These are phyloP conservation scores for Hypoxylon perforatum DNA, from an alignment of 495 filamentous ascomycete genomes.

Conservation along the genomic window DNA sequence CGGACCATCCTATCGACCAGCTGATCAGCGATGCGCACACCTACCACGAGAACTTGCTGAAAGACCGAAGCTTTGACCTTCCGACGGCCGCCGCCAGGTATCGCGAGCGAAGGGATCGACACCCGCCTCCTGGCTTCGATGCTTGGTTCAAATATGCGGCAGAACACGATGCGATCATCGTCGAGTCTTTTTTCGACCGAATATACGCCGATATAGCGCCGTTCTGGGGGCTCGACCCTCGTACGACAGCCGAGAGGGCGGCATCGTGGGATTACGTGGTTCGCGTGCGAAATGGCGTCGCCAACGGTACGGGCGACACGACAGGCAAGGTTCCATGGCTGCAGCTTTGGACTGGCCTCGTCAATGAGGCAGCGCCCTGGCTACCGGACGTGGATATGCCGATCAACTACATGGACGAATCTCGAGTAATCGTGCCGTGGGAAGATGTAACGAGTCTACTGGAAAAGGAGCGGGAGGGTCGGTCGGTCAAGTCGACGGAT, in stretches of 20 bases:
- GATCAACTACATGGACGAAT: slow-evolving; percentile 73
- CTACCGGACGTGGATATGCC: slow-evolving; percentile 75
- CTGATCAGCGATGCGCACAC: slow-evolving; percentile 52
- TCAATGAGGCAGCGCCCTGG: slow-evolving; percentile 61
- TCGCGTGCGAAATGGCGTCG: slow-evolving; percentile 64
- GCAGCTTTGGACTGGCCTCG: slow-evolving; percentile 62
- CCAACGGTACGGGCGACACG: slow-evolving; percentile 53
- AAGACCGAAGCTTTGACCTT: slow-evolving; percentile 59
- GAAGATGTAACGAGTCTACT: slow-evolving; percentile 66
- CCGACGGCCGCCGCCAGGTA: slow-evolving; percentile 66
- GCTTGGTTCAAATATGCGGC: slow-evolving; percentile 70
- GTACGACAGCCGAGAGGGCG: slow-evolving; percentile 58
- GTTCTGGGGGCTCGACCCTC: slow-evolving; percentile 70
- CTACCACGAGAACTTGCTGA: slow-evolving; percentile 49
- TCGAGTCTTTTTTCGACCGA: slow-evolving; percentile 76
- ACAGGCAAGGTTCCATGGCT: slow-evolving; percentile 57
- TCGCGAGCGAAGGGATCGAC: slow-evolving; percentile 68
- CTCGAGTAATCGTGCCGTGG: slow-evolving; percentile 68
- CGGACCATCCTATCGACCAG: slow-evolving; percentile 55
- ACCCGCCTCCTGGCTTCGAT: slow-evolving; percentile 76
- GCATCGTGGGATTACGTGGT: slow-evolving; percentile 58
- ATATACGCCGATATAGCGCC: slow-evolving; percentile 72
- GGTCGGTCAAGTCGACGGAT: slow-evolving; percentile 47
- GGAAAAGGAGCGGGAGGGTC: slow-evolving; percentile 56
- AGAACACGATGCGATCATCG: slow-evolving; percentile 64